Percentiles rank a stretch among this genome's conserved stretches.
These are phyloP conservation scores for Austroboletus eburneus DNA, from an alignment of 768 basidiomycete genomes.

Conservation along the genomic window DNA sequence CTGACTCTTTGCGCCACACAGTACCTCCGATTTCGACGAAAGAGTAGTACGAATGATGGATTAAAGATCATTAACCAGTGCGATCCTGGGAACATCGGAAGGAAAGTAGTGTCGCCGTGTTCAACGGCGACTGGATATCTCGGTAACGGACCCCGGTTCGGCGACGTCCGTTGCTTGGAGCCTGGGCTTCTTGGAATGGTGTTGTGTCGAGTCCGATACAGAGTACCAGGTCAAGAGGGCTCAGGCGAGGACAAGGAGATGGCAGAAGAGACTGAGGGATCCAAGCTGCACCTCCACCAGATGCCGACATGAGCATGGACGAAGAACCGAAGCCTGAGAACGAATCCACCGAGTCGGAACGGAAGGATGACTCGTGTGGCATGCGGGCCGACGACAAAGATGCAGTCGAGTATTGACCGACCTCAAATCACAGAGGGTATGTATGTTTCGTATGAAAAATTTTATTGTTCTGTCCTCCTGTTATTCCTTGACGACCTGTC, in stretches of 20 bases:
- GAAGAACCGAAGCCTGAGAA: conserved; percentile 31
- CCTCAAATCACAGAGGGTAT: conserved; percentile 28
- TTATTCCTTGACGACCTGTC: conserved; percentile 15
- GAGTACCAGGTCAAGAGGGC: no score
- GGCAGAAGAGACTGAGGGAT: conserved; percentile 22
- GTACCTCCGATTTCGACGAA: no score
- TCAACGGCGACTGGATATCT: no score
- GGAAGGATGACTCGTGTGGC: conserved; percentile 49
- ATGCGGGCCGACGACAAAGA: conserved; percentile 74
- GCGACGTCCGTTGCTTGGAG: no score
- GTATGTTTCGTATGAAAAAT: conserved; percentile 24
- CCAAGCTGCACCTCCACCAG: conserved; percentile 19
- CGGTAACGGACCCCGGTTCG: no score
- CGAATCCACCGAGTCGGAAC: conserved; percentile 39
- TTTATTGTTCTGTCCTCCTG: conserved; percentile 4
- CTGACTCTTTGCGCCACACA: no score
- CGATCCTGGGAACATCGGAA: no score
- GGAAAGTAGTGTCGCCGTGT: no score
- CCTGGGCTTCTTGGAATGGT: no score
- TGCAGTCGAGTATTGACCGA: conserved; percentile 67
- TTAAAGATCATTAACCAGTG: no score
- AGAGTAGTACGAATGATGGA: no score
- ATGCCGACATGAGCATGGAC: conserved; percentile 34
- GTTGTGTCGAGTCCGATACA: no score
- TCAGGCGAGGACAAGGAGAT: conserved; percentile 37